Evolutionary conservation across 2,329 filamentous ascomycete species (phyloP).

Genomic region (Cadophora luteo-olivacea): DNA sequence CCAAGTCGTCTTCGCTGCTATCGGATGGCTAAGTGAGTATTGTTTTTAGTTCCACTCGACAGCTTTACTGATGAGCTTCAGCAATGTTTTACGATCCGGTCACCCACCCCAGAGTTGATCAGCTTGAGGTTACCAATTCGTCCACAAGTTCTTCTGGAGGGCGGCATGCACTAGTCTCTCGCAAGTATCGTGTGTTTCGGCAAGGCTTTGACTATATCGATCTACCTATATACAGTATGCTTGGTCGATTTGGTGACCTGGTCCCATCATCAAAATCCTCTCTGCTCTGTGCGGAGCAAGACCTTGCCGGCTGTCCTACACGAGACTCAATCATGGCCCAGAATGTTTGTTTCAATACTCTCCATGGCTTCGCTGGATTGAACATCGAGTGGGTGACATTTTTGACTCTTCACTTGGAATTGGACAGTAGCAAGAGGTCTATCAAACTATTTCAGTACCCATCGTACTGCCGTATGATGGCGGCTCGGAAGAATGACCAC

Average conservation of each 20-base stretch:
- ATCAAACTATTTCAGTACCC: conserved; percentile 29
- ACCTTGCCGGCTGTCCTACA: neutral
- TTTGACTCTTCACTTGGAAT: conserved; percentile 27
- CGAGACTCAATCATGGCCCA: neutral
- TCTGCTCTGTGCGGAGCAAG: neutral
- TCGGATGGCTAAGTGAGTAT: neutral
- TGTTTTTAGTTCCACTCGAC: neutral
- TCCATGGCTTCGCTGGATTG: neutral
- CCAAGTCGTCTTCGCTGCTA: neutral
- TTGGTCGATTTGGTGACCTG: neutral
- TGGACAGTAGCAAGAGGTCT: conserved; percentile 23
- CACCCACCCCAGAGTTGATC: neutral
- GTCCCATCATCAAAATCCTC: neutral
- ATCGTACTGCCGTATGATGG: conserved; percentile 23
- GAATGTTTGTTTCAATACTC: neutral
- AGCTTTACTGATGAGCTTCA: neutral
- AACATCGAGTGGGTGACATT: conserved; percentile 29
- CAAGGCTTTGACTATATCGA: neutral
- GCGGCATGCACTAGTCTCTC: neutral
- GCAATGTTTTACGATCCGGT: neutral
- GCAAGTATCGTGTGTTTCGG: neutral
- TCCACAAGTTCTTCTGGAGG: neutral
- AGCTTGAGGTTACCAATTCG: neutral
- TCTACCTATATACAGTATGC: neutral
- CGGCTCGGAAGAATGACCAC: neutral